These are phyloP conservation scores for Phascolomyces articulosus DNA, from an alignment of 371 early-diverging fungal genomes.

Conservation along the genomic window DNA sequence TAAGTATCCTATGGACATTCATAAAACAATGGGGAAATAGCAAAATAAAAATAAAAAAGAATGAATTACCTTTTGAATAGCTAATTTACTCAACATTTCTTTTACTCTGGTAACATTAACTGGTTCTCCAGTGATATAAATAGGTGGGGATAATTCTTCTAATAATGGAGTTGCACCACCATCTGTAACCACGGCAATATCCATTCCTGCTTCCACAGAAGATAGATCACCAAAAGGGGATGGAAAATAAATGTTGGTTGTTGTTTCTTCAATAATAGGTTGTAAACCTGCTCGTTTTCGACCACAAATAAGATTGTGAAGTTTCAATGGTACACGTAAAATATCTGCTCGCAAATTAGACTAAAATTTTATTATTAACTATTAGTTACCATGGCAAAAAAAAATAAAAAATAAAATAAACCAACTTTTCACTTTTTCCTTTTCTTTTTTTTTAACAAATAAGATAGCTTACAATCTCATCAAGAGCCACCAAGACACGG, in stretches of 20 bases:
- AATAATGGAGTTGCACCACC: slow-evolving; percentile 14
- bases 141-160: slow-evolving; percentile 26
- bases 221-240: slow-evolving; percentile 52
- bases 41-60: too few relatives aligned
- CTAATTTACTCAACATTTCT: slow-evolving; percentile 49
- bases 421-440: neutral
- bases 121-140: slow-evolving; percentile 47
- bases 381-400: too few relatives aligned
- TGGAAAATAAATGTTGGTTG: slow-evolving; percentile 79
- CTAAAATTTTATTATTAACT: too few relatives aligned
- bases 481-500: slow-evolving; percentile 42
- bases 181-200: slow-evolving; percentile 11
- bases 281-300: slow-evolving; percentile 69
- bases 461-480: slow-evolving; percentile 37
- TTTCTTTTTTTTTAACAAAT: too few relatives aligned
- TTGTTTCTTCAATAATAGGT: slow-evolving; percentile 73
- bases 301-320: slow-evolving; percentile 75
- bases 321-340: slow-evolving; percentile 36
- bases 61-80: slow-evolving; percentile 43
- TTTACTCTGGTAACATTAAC: slow-evolving; percentile 43
- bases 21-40: too few relatives aligned
- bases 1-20: too few relatives aligned
- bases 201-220: slow-evolving; percentile 18
- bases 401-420: neutral
- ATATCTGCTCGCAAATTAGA: slow-evolving; percentile 23